Conservation (phyloP, 805 yeast species). For the Kodamaea restingae region DNA sequence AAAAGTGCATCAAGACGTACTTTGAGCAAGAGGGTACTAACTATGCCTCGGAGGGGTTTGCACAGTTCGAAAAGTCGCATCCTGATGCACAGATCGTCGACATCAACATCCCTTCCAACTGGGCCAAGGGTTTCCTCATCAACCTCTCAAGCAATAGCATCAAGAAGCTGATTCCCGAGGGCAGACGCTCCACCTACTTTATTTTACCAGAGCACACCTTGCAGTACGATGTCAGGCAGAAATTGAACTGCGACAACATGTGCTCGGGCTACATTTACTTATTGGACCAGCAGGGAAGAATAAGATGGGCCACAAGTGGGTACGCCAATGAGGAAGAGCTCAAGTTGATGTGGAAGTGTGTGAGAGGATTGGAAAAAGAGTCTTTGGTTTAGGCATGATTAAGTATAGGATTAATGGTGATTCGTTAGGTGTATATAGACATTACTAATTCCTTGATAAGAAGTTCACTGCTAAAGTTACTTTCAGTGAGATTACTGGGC, state of each 20-base stretch:
- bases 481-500: too few species aligned
- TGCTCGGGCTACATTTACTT: constrained; percentile 82
- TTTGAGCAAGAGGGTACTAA: constrained; percentile 45
- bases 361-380: constrained; percentile 56
- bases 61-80: constrained; percentile 31
- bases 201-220: constrained; percentile 59
- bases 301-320: constrained; percentile 93
- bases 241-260: constrained; percentile 63
- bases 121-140: constrained; percentile 59
- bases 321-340: constrained; percentile 66
- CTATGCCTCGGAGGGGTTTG: constrained; percentile 30
- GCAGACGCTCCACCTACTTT: constrained; percentile 56
- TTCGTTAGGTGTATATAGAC: not conserved
- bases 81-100: constrained; percentile 72
- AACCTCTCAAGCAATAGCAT: constrained; percentile 44
- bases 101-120: constrained; percentile 68
- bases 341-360: constrained; percentile 60
- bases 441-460: too few species aligned
- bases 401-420: not conserved
- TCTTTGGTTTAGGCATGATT: not conserved
- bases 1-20: constrained; percentile 58
- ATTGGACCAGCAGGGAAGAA: constrained; percentile 66
- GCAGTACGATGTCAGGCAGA: constrained; percentile 52
- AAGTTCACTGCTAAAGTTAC: too few species aligned
- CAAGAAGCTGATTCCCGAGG: constrained; percentile 40